Evolutionary conservation across 352 stramenopile species (phyloP).

Genomic region (Globisporangium paroecandrum): DNA sequence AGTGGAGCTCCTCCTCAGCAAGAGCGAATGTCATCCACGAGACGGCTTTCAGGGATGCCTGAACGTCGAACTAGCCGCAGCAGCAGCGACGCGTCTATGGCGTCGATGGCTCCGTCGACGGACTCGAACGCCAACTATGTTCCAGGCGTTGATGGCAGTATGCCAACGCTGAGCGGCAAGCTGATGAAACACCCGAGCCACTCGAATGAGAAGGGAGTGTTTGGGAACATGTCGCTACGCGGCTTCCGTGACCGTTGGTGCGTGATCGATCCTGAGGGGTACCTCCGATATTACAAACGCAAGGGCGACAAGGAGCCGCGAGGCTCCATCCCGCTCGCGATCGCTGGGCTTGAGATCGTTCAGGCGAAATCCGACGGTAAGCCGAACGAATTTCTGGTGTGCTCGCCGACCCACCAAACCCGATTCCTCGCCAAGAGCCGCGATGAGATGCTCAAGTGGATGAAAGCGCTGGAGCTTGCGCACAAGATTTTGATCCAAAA

Average conservation of each 20-base stretch:
- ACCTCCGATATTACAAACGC: constrained; percentile 77
- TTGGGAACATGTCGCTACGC: constrained; percentile 76
- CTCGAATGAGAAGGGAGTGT: constrained; percentile 73
- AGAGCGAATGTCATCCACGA: constrained; percentile 9
- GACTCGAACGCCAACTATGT: constrained; percentile 44
- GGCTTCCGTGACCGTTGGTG: constrained; percentile 75
- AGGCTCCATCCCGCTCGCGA: constrained; percentile 59
- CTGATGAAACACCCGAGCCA: constrained; percentile 77
- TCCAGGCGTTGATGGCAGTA: constrained; percentile 12
- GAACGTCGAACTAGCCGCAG: constrained; percentile 35
- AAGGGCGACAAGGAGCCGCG: constrained; percentile 73
- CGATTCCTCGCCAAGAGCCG: constrained; percentile 66
- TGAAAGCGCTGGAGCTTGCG: constrained; percentile 49
- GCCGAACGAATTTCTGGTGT: constrained; percentile 75
- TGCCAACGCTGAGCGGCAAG: constrained; percentile 49
- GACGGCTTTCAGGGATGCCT: constrained; percentile 28
- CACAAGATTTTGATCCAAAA: constrained; percentile 52
- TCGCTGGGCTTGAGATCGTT: constrained; percentile 67
- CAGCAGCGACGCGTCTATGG: constrained; percentile 57
- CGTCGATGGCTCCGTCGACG: constrained; percentile 41
- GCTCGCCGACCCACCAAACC: constrained; percentile 70
- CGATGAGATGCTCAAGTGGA: constrained; percentile 73
- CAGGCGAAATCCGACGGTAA: constrained; percentile 67
- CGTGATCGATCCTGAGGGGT: constrained; percentile 58
- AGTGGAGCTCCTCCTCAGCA: constrained; percentile 5